phyloP scores from a whole-genome alignment of 768 basidiomycete genomes.

The Pisolithus albus region DNA sequence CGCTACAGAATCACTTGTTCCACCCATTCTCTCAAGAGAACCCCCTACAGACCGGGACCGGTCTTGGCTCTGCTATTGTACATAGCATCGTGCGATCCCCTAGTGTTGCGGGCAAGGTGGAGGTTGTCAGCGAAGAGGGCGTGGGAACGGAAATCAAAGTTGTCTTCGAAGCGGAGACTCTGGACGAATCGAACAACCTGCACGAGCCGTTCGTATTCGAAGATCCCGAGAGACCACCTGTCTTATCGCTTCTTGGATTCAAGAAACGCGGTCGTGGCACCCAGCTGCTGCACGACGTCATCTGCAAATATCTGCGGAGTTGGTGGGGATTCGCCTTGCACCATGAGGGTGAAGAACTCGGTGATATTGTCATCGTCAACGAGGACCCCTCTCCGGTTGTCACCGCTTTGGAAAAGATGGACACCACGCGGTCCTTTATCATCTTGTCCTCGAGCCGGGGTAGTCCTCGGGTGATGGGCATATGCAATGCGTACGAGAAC shows the following conservation, averaged over 20 bases:
- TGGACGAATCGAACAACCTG: constrained; percentile 36
- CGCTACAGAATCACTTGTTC: constrained; percentile 77
- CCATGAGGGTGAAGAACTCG: constrained; percentile 36
- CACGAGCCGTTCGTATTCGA: constrained; percentile 44
- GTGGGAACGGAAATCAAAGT: constrained; percentile 90
- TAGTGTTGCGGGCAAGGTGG: constrained; percentile 84
- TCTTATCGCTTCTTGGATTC: constrained; percentile 70
- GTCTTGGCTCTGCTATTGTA: constrained; percentile 91
- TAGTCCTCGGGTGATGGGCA: constrained; percentile 52
- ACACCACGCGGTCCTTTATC: constrained; percentile 62
- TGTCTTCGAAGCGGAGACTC: constrained; percentile 65
- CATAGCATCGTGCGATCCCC: constrained; percentile 85
- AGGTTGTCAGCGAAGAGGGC: constrained; percentile 89
- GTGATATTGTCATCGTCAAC: constrained; percentile 76
- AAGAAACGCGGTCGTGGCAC: constrained; percentile 56
- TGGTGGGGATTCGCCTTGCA: constrained; percentile 71
- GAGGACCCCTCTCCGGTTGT: constrained; percentile 60
- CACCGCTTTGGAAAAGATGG: constrained; percentile 49
- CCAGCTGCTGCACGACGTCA: constrained; percentile 55
- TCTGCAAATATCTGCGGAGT: constrained; percentile 56
- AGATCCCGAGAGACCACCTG: constrained; percentile 35
- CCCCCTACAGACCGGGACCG: constrained; percentile 87
- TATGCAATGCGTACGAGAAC: constrained; percentile 64
- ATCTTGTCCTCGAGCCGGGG: constrained; percentile 68
- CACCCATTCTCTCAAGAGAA: constrained; percentile 98